Conservation (phyloP, 176 grass and related monocot genomes). For the Triticum dicoccoides region DNA sequence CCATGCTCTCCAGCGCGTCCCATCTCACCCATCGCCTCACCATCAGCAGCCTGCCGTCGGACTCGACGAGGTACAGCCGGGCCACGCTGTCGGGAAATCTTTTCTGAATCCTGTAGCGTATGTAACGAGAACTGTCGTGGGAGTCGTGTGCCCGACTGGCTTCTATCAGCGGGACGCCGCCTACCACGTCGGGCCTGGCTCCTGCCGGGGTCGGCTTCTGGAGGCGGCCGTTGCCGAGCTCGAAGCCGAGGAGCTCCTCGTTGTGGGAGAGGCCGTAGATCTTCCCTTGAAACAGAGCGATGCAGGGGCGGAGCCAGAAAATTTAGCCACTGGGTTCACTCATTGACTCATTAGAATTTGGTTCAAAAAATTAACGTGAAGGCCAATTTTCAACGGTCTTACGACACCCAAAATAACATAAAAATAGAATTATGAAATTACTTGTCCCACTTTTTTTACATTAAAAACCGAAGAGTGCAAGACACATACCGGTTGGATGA, state of each 20-base stretch:
- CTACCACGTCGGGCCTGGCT: neutral
- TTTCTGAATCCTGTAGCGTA: neutral
- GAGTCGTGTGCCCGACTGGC: neutral
- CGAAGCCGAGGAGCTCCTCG: neutral
- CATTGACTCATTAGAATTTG: too few relatives aligned
- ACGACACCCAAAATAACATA: too few relatives aligned
- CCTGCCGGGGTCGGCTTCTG: neutral
- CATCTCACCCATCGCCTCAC: neutral
- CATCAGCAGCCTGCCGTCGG: neutral
- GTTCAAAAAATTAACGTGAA: too few relatives aligned
- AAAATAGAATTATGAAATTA: too few relatives aligned
- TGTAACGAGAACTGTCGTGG: neutral
- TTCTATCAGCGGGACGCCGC: neutral
- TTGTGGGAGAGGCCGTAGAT: neutral
- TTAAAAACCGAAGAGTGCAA: too few relatives aligned
- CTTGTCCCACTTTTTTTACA: too few relatives aligned
- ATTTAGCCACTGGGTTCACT: too few relatives aligned
- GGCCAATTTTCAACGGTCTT: too few relatives aligned
- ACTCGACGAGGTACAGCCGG: neutral
- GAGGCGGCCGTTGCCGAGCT: neutral
- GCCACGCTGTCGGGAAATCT: neutral
- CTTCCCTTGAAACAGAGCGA: neutral
- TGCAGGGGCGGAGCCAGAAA: too few relatives aligned
- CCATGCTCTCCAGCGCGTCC: neutral
- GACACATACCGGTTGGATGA: too few relatives aligned